These are phyloP conservation scores for Remersonia thermophila DNA, from an alignment of 2,329 filamentous ascomycete species.

Conservation along the genomic window DNA sequence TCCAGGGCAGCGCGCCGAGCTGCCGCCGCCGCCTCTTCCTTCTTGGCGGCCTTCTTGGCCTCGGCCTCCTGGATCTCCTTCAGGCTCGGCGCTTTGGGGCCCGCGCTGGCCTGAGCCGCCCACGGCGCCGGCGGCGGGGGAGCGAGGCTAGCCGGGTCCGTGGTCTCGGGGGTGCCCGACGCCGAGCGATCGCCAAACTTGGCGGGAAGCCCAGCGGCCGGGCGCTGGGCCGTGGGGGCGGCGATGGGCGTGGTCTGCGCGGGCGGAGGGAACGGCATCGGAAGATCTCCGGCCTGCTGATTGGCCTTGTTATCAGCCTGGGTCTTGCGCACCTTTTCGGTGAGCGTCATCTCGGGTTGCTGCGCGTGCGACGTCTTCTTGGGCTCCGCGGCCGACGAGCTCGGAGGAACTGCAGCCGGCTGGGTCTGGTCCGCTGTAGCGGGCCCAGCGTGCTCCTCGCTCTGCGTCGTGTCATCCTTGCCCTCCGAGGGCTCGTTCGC, in stretches of 20 bases:
- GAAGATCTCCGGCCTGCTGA: slow-evolving; percentile 47
- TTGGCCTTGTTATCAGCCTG: slow-evolving; percentile 46
- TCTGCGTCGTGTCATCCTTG: slow-evolving; percentile 12
- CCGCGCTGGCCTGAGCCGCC: slow-evolving; percentile 71
- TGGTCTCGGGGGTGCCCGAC: slow-evolving; percentile 60
- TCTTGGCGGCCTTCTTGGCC: slow-evolving; percentile 81
- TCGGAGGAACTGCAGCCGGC: background rate
- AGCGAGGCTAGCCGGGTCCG: slow-evolving; percentile 24
- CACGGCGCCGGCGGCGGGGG: slow-evolving; percentile 78
- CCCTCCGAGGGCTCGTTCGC: slow-evolving; percentile 8
- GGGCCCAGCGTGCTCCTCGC: background rate
- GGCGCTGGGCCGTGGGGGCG: slow-evolving; percentile 78
- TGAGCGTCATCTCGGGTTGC: slow-evolving; percentile 47
- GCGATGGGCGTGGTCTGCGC: slow-evolving; percentile 70
- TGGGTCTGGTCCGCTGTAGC: background rate
- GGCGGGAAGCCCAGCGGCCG: slow-evolving; percentile 72
- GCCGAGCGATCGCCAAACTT: slow-evolving; percentile 52
- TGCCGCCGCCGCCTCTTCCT: slow-evolving; percentile 67
- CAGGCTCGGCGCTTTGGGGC: slow-evolving; percentile 72
- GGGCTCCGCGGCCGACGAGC: slow-evolving; percentile 1
- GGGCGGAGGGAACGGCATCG: slow-evolving; percentile 62
- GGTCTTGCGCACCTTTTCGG: slow-evolving; percentile 75
- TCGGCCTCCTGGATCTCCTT: slow-evolving; percentile 96
- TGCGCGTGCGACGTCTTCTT: slow-evolving; percentile 8
- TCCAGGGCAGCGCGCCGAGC: slow-evolving; percentile 67